Evolutionary conservation across 345 rosid species (phyloP).

Genomic region (Ricinus communis): DNA sequence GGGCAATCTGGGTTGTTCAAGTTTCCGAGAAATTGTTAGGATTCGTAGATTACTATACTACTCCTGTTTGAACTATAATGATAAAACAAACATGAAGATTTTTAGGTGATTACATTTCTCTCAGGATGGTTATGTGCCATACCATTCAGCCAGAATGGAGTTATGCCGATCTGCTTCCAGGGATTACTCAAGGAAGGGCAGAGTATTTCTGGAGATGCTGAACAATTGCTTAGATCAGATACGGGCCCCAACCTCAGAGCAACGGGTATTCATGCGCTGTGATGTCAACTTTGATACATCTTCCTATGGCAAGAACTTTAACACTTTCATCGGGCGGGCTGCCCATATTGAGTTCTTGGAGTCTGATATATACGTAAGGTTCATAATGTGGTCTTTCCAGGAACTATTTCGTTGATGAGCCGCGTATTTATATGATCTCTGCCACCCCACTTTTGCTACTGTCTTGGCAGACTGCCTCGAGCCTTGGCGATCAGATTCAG

Average conservation of each 20-base stretch:
- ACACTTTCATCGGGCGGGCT: slow-evolving; percentile 84
- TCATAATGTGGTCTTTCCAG: slow-evolving; percentile 95
- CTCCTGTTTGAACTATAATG: not conserved
- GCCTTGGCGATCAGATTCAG: not conserved
- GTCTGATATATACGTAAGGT: slow-evolving; percentile 73
- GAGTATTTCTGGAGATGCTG: slow-evolving; percentile 83
- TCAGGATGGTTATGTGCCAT: slow-evolving; percentile 98
- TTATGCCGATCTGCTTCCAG: slow-evolving; percentile 72
- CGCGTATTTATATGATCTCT: too few relatives aligned
- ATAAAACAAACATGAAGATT: not conserved
- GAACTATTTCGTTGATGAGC: slow-evolving; percentile 54
- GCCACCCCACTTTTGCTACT: too few relatives aligned
- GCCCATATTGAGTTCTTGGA: slow-evolving; percentile 97
- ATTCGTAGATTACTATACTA: too few relatives aligned
- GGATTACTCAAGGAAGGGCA: slow-evolving; percentile 80
- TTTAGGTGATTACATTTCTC: slow-evolving; percentile 9
- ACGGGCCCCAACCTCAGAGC: slow-evolving; percentile 61
- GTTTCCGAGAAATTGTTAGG: not conserved
- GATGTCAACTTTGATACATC: slow-evolving; percentile 85
- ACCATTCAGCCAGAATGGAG: slow-evolving; percentile 94
- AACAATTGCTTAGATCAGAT: slow-evolving; percentile 92
- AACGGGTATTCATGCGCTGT: slow-evolving; percentile 82
- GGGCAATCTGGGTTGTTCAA: slow-evolving; percentile 1
- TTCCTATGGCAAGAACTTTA: slow-evolving; percentile 70
- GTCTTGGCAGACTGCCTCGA: not conserved